Evolutionary conservation across 331 rosid species (phyloP), one percentile per base, ranked within the genome.

Genomic region (Telfairia occidentalis): DNA sequence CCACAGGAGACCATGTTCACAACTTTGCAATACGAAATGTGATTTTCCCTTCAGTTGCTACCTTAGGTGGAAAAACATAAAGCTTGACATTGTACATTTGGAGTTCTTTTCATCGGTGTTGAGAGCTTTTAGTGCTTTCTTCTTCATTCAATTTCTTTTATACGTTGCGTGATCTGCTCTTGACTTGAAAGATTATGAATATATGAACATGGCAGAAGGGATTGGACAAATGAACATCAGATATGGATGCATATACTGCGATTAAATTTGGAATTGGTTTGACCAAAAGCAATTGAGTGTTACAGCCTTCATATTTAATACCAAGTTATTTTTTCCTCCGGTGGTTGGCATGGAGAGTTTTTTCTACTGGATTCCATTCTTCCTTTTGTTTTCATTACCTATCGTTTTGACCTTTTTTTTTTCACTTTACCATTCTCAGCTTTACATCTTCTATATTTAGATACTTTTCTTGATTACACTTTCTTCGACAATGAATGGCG

Each of bases 11-110:
- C 29, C 4, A n/a, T 38, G 5, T 64, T 64, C 19, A n/a, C 29
- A 35, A 35, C 29, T 34, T 64, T 13, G 18, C 8, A 35, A 38
- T 19, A 40, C 19, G 52, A 66, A 38, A 66, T 66, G 4, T 37
- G 26, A 66, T 66, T 10, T 66, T 66, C 43, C 73, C 73, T 37
- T 66, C 30, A 66, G 52, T 19, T 38, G 73, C 73, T 66, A 19
- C 50, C 73, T 40, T 21, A 66, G 19, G 7, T 37, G 50, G 28
- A 38, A 66, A 40, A 66, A 46, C 40, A 66, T 38, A 11, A 38
- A 23, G 43, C 73, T 63, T 32, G 11, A 63, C 23, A 35, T 63
- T 18, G 40, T 5, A 24, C 71, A 63, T 34, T n/a, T n/a, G 71
- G 72, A 18, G 29, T 9, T 37, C 50, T 65, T 21, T 35, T 65